Base-by-base conservation (phyloP, 2,329 filamentous ascomycete genomes). In the Fusarium tupiense region DNA sequence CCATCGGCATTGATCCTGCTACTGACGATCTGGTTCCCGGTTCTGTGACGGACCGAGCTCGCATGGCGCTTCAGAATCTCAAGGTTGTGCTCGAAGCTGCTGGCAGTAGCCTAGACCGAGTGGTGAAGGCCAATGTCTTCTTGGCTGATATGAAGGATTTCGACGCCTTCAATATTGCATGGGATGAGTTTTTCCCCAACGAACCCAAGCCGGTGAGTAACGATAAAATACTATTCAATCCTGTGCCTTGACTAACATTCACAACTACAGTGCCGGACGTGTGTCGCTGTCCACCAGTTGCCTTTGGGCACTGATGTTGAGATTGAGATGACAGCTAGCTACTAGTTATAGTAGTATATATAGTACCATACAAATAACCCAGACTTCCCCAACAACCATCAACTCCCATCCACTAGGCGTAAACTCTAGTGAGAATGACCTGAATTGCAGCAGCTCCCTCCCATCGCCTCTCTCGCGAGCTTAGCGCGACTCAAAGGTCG, bases 81-180 rank as follows among this genome's bases (percentile, higher is more conserved):
- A 41, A 65, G 7, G 16, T 6, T 33, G 58, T 65, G 1, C 60
- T 65, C 3, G 38, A 61, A 37, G 61, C 61, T 52, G 60, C 68
- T 24, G 59, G 65, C 2, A 70, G 60, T 20, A 37, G 53, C 6
- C 13, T 65, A 2, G 61, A 65, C 7, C 52, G 58, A 3, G 52
- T 69, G 2, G 52, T 69, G 3, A 69, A 59, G 35, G 58, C 58
- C 24, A 69, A 69, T 20, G 33, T 69, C n/a, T 69, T 70, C 33
- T 22, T 70, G 13, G 3, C 12, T 2, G 19, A 70, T 4, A 69
- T 70, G 58, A 59, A 64, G 6, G 46, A 69, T 10, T 70, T 69
- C 2, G 53, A 6, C 2, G 52, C 50, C 4, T 19, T 70, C 6
- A 70, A 70, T 13, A 11, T 20, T 22, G 65, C 53, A 8, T 70